These are phyloP conservation scores for Colletotrichum paranaense DNA, from an alignment of 2,329 filamentous ascomycete species.

Conservation along the genomic window DNA sequence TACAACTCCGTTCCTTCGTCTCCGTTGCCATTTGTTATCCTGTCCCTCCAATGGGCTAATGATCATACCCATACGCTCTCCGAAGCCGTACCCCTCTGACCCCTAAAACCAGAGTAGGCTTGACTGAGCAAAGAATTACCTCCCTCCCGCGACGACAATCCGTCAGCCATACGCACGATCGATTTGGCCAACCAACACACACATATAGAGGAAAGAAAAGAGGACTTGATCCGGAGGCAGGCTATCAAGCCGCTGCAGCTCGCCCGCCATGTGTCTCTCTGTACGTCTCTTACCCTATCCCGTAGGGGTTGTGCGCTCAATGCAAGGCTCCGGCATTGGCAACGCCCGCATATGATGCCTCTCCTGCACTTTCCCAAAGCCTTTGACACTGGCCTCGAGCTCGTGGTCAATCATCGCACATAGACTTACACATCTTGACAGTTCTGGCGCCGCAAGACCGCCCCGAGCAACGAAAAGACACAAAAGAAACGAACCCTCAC, in stretches of 20 bases:
- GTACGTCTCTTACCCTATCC: constrained; percentile 25
- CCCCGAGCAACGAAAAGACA: constrained; percentile 8
- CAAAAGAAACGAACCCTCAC: constrained; percentile 47
- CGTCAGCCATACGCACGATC: neutral
- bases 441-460: constrained; percentile 31
- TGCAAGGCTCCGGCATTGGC: constrained; percentile 4
- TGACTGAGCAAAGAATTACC: constrained; percentile 1
- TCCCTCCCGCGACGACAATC: neutral
- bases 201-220: neutral
- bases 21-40: neutral
- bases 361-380: neutral
- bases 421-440: constrained; percentile 10
- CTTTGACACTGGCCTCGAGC: neutral
- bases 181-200: neutral
- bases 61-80: constrained; percentile 3
- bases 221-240: neutral
- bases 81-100: constrained; percentile 21
- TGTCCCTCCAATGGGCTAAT: constrained; percentile 21
- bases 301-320: neutral
- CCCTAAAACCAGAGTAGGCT: constrained; percentile 19
- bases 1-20: neutral
- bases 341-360: neutral
- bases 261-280: constrained; percentile 30
- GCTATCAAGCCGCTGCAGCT: constrained; percentile 11
- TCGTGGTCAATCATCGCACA: neutral